Percentiles rank a stretch among this genome's conserved stretches.
Evolutionary conservation across 805 yeast genomes (phyloP).

Genomic region (Kazachstania africana): DNA sequence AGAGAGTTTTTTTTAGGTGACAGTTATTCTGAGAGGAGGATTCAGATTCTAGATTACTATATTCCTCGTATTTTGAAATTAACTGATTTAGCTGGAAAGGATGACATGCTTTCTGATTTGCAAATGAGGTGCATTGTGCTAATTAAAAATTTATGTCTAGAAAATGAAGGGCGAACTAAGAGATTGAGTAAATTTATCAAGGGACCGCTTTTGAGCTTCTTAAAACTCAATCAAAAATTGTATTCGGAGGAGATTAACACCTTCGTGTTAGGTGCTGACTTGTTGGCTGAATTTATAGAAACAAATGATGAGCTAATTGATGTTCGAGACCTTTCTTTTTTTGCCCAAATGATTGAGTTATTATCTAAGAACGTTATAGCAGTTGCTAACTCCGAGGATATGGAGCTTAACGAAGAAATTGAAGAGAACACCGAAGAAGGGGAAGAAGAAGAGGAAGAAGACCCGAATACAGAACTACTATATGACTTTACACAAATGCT

Average conservation of each 20-base stretch:
- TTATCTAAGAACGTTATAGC: conserved; percentile 7
- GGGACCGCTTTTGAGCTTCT: conserved; percentile 9
- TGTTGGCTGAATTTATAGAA: conserved; percentile 13
- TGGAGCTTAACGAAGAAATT: conserved; percentile 1
- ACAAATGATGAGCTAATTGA: conserved; percentile 3
- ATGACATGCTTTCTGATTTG: conserved; percentile 6
- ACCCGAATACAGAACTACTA: conserved; percentile 15
- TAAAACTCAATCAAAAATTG: conserved; percentile 6
- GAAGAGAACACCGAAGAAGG: conserved; percentile 6
- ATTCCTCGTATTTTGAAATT: conserved; percentile 10
- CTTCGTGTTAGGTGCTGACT: conserved; percentile 12
- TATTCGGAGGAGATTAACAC: conserved; percentile 9
- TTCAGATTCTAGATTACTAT: conserved; percentile 9
- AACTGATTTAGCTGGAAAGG: conserved; percentile 4
- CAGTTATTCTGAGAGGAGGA: neutral
- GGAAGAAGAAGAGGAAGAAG: conserved; percentile 11
- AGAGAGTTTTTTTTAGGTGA: conserved; percentile 11
- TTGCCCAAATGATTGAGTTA: conserved; percentile 7
- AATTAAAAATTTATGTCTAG: conserved; percentile 20
- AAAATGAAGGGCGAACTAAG: conserved; percentile 10
- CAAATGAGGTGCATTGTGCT: conserved; percentile 21
- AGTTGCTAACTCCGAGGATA: conserved; percentile 2
- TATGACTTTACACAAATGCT: conserved; percentile 10
- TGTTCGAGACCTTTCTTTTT: conserved; percentile 5
- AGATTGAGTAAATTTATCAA: conserved; percentile 8